Conservation (phyloP, 495 filamentous ascomycete species). For the Penicillium simplicissimum region DNA sequence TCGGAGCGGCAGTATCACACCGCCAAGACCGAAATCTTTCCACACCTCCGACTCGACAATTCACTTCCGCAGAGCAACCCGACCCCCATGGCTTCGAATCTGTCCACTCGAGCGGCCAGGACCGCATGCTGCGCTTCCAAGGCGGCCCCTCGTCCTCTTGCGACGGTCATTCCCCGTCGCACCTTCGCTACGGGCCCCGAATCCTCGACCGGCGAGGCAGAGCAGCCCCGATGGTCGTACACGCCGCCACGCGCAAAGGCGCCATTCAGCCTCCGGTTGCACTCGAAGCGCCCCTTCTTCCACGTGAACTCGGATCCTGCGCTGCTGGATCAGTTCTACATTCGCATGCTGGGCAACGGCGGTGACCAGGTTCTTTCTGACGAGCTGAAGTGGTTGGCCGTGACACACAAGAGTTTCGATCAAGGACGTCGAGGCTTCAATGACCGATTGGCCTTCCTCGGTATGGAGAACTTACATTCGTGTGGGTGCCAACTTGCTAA, state of each 20-base stretch:
- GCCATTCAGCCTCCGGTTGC: conserved; percentile 56
- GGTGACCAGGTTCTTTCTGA: conserved; percentile 76
- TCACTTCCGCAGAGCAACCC: conserved; percentile 19
- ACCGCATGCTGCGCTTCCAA: conserved; percentile 36
- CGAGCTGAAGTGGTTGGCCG: conserved; percentile 93
- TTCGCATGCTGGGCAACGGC: conserved; percentile 64
- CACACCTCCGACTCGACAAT: conserved; percentile 21
- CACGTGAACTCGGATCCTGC: conserved; percentile 72
- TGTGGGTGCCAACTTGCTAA: conserved; percentile 2
- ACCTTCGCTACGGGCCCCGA: conserved; percentile 30
- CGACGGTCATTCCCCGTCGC: conserved; percentile 25
- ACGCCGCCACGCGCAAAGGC: conserved; percentile 78
- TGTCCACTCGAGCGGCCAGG: conserved; percentile 39
- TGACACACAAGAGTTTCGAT: conserved; percentile 99
- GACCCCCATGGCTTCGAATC: conserved; percentile 40
- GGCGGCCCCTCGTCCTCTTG: conserved; percentile 19
- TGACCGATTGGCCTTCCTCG: conserved; percentile 85
- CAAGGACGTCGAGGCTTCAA: conserved; percentile 93
- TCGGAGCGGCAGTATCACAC: conserved; percentile 32
- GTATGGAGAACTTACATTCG: conserved; percentile 49
- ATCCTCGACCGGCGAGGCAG: conserved; percentile 31
- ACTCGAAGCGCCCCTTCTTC: conserved; percentile 55
- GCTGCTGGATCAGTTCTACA: conserved; percentile 73
- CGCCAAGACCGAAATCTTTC: conserved; percentile 34
- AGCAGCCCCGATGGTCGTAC: conserved; percentile 75